Base-by-base conservation (phyloP, 2,329 filamentous ascomycete genomes). In the Clonostachys rosea region DNA sequence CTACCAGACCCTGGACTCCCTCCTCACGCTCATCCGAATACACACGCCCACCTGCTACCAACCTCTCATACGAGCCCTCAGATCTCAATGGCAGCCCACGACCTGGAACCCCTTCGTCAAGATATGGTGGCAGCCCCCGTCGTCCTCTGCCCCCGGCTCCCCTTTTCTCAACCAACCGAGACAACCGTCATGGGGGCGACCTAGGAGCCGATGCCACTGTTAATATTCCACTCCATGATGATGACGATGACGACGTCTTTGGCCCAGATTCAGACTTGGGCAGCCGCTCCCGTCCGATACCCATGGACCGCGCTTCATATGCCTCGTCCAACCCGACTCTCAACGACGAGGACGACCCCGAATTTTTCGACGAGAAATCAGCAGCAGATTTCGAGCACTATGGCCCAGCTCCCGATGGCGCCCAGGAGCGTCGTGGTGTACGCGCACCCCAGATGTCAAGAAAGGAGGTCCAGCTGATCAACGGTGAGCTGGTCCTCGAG, bases 381-480 rank as follows among this genome's bases (percentile, higher is more conserved):
- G 46, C 34, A 18, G 36, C 14, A 8, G 36, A 39, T 18, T 75
- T 81, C 20, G 86, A 89, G 69, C 84, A 91, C 63, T 96, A 96
- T 61, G 92, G 89, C 0, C 89, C 90, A 1, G 92, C 91, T 2
- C 94, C 94, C 0, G 81, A 87, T 47, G 90, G 89, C 9, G 87
- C 89, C 48, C 94, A 99, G 63, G 85, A 89, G 61, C 83, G 94
- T 47, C 81, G 94, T 59, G 94, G 94, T 48, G 89, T 92, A 30
- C 83, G 92, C 54, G 81, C 87, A 33, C 89, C 90, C 4, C 89
- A 96, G 59, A 92, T 92, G 81, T 83, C 87, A 11, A 94, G 86
- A 68, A 96, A 95, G 62, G 92, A 97, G 66, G 94, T 99, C 47
- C 86, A 90, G 59, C 80, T 99, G 41, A 95, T 97, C 77, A 97